Base-by-base conservation (phyloP, 139 green algal species). In the Chlamydomonas sphaeroides region DNA sequence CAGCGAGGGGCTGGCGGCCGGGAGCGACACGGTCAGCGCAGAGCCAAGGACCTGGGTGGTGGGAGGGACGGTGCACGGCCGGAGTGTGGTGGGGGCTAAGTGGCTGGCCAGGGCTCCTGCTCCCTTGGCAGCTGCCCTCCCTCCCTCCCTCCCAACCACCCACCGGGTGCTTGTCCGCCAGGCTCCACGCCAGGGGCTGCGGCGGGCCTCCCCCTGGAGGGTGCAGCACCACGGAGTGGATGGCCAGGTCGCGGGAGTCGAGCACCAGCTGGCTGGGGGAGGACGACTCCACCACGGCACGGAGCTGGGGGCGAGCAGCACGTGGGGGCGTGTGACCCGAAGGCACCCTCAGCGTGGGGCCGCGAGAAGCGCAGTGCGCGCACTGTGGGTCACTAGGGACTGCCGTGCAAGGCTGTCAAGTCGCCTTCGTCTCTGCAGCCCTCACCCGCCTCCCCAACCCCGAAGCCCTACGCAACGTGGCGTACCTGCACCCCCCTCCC, bases 181-280 rank as follows among this genome's bases (percentile, higher is more conserved):
- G 62, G 1, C 32, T 18, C n/a, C 18, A 30, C 23, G 0, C 20
- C 69, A 77, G 28, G 26, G 21, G 28, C 68, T 75, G 42, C 48
- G 39, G 41, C 36, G 41, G 30, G 35, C 23, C 28, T 62, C 35
- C 30, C 26, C n/a, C 38, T 75, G 35, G 77, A 33, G 65, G 42
- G 51, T 78, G 51, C 26, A 83, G 67, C 35, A 75, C 51, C 32
- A 91, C 89, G 0, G 15, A 20, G 26, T 85, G 56, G 6, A 96
- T 67, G 1, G 68, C 51, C 10, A 96, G 84, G 57, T 83, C 91
- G 0, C 88, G 83, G 1, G 91, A 94, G 85, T 96, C 93, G 57
- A 96, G 78, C 20, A 90, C 62, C n/a, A 96, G 75, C 68, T 87
- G 36, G 10, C 25, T 57, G 10, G 74, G 72, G 11, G 72, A 68